phyloP scores from a whole-genome alignment of 805 yeast genomes.

The Pichia scutulata region DNA sequence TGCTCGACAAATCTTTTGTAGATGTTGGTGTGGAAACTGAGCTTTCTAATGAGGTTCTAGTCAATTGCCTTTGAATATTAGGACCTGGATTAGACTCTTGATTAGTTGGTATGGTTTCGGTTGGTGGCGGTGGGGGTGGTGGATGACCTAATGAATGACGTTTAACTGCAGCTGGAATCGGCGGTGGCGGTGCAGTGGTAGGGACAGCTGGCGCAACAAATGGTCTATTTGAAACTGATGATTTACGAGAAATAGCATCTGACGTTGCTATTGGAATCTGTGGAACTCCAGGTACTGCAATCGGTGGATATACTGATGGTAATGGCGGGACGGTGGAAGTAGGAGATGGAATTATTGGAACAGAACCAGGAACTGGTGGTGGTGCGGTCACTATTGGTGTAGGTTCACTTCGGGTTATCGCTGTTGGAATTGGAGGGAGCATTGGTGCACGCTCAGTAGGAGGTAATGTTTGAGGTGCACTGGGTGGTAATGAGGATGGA shows the following conservation, averaged over 20 bases:
- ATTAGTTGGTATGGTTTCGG: background rate
- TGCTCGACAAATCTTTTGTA: background rate
- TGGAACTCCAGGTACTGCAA: background rate
- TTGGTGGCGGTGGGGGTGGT: constrained; percentile 19
- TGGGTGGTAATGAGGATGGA: constrained; percentile 15
- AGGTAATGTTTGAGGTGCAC: constrained; percentile 12
- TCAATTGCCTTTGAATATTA: background rate
- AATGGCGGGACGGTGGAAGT: background rate
- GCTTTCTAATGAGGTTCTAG: constrained; percentile 6
- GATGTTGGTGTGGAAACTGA: background rate
- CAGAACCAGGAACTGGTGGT: constrained; percentile 19
- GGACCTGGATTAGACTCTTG: background rate
- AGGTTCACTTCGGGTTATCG: constrained; percentile 1
- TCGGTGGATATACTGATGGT: background rate
- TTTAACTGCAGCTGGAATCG: background rate
- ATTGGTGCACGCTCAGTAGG: constrained; percentile 7
- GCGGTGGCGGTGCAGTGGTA: constrained; percentile 1
- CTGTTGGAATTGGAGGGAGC: constrained; percentile 8
- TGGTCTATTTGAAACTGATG: background rate
- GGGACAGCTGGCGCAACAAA: background rate
- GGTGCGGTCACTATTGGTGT: background rate
- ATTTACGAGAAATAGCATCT: background rate
- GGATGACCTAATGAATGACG: constrained; percentile 8
- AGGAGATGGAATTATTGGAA: constrained; percentile 16
- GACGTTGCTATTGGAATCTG: background rate